A percentile compares a stretch with the other conserved stretches of the same genome.
These are phyloP conservation scores for Rhizomucor pusillus DNA, from an alignment of 371 early-diverging fungal genomes.

Conservation along the genomic window DNA sequence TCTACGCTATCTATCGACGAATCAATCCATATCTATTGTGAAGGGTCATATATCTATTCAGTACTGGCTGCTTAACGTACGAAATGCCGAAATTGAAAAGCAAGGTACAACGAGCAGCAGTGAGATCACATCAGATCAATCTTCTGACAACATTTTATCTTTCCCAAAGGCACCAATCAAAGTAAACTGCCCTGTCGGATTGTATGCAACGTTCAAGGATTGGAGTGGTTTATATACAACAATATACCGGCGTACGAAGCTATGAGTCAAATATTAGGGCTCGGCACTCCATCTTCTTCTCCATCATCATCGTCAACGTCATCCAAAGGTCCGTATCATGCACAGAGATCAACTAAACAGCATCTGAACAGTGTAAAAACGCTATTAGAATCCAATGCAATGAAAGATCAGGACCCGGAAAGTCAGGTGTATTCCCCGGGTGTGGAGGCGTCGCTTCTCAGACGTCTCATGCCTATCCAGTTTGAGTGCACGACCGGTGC, in stretches of 20 bases:
- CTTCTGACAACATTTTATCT: neutral
- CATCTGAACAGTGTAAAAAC: neutral
- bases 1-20: conserved; percentile 69
- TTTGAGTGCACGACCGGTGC: conserved; percentile 71
- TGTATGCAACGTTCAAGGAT: conserved; percentile 71
- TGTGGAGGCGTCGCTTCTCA: conserved; percentile 45
- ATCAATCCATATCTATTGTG: conserved; percentile 71
- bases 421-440: conserved; percentile 21
- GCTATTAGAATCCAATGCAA: too few relatives aligned
- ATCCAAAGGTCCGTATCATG: too few relatives aligned
- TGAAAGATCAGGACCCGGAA: conserved; percentile 24
- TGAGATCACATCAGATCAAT: neutral
- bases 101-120: conserved; percentile 9
- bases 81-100: conserved; percentile 44
- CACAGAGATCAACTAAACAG: too few relatives aligned
- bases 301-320: neutral
- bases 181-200: conserved; percentile 58
- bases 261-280: conserved; percentile 58
- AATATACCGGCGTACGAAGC: conserved; percentile 71
- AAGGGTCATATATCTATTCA: conserved; percentile 78
- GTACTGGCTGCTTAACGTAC: conserved; percentile 73
- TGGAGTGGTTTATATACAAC: conserved; percentile 87
- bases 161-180: conserved; percentile 12
- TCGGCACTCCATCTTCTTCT: conserved; percentile 5
- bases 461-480: conserved; percentile 68